A percentile compares a stretch with the other conserved stretches of the same genome.
phyloP scores from a whole-genome alignment of 2,329 filamentous ascomycete species.

The Emergomyces africanus region DNA sequence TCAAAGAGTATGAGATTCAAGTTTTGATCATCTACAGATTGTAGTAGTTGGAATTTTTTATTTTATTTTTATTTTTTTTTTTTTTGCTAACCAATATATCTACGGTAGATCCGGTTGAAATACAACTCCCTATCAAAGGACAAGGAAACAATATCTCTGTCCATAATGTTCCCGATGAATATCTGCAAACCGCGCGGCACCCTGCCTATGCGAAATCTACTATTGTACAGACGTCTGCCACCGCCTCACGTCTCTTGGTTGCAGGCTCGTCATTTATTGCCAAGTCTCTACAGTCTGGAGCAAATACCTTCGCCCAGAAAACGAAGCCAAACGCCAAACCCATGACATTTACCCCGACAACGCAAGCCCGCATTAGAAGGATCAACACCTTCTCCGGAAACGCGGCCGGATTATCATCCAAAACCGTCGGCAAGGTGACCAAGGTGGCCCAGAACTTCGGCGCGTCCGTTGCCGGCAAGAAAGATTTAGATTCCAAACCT shows the following conservation, averaged over 20 bases:
- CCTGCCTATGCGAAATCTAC: constrained; percentile 84
- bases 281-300: constrained; percentile 62
- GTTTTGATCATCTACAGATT: neutral
- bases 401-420: constrained; percentile 67
- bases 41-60: neutral
- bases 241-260: constrained; percentile 82
- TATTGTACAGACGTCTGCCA: constrained; percentile 74
- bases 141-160: constrained; percentile 33
- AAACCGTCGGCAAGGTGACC: constrained; percentile 74
- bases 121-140: constrained; percentile 34
- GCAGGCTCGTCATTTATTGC: constrained; percentile 71
- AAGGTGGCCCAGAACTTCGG: constrained; percentile 84
- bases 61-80: no score
- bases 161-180: constrained; percentile 40
- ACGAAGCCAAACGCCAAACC: constrained; percentile 67
- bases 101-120: constrained; percentile 35
- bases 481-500: constrained; percentile 36
- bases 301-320: constrained; percentile 67
- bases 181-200: constrained; percentile 65
- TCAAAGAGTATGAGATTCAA: constrained; percentile 64
- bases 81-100: constrained; percentile 2
- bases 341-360: constrained; percentile 74
- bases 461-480: constrained; percentile 56
- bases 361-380: constrained; percentile 73
- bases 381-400: constrained; percentile 75